A percentile compares a stretch with the other conserved stretches of the same genome.
These are phyloP conservation scores for Ilyonectria mors-panacis DNA, from an alignment of 2,329 filamentous ascomycete species.

Conservation along the genomic window DNA sequence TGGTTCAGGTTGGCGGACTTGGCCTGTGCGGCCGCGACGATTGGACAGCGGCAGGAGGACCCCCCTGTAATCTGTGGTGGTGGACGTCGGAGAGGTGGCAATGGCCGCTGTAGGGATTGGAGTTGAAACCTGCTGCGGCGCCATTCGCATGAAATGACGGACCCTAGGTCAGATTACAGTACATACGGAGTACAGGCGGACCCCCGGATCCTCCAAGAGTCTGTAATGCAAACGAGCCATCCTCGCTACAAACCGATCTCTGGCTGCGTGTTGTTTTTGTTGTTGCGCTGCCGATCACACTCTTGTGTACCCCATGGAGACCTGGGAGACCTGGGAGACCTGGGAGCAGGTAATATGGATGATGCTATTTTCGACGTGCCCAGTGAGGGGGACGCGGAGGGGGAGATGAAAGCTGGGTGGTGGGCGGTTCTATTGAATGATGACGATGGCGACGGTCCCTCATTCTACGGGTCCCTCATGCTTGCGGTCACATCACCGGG, in stretches of 20 bases:
- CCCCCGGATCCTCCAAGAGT: neutral
- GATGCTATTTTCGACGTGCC: slow-evolving; percentile 20
- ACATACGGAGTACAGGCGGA: slow-evolving; percentile 18
- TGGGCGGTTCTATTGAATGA: slow-evolving; percentile 12
- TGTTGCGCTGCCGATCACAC: slow-evolving; percentile 16
- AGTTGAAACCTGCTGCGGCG: slow-evolving; percentile 33
- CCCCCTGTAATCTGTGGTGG: slow-evolving; percentile 38
- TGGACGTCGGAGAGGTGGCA: slow-evolving; percentile 34
- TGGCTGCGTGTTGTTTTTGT: neutral
- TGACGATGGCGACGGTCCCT: slow-evolving; percentile 16
- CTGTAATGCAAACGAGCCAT: slow-evolving; percentile 7
- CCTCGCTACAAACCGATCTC: neutral
- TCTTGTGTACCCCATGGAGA: slow-evolving; percentile 11
- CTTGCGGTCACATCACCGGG: slow-evolving; percentile 24
- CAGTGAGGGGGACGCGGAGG: slow-evolving; percentile 3
- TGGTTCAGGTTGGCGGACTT: slow-evolving; percentile 49
- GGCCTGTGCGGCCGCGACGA: slow-evolving; percentile 37
- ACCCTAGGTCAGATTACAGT: slow-evolving; percentile 28
- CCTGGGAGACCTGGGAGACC: neutral
- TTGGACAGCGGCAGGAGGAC: slow-evolving; percentile 33
- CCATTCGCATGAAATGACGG: slow-evolving; percentile 32
- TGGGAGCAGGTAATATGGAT: neutral
- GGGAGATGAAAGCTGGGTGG: slow-evolving; percentile 7
- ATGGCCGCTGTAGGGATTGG: slow-evolving; percentile 26
- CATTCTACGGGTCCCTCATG: slow-evolving; percentile 7